A percentile compares a stretch with the other conserved stretches of the same genome.
Conservation (phyloP, 208 protist species). For the Leptomonas seymouri region DNA sequence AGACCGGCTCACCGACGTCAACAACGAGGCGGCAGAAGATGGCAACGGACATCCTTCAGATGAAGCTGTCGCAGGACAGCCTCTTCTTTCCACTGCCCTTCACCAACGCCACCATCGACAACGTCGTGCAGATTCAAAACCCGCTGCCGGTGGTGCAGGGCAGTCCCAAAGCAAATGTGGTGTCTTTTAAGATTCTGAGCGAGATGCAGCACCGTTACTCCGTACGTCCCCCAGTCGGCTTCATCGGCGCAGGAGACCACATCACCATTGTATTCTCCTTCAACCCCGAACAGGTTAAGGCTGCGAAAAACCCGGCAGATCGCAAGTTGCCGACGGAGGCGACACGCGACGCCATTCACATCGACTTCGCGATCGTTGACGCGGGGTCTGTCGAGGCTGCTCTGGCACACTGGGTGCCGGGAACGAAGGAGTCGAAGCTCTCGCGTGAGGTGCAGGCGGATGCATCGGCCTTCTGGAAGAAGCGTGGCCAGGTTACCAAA, state of each 20-base stretch:
- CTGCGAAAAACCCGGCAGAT: conserved; percentile 33
- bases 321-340: conserved; percentile 52
- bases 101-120: conserved; percentile 74
- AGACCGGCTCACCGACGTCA: neutral
- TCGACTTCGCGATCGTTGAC: conserved; percentile 79
- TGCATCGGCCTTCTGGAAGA: conserved; percentile 68
- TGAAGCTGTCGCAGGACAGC: conserved; percentile 70
- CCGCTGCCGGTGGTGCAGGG: conserved; percentile 36
- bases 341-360: conserved; percentile 69
- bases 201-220: conserved; percentile 71
- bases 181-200: conserved; percentile 81
- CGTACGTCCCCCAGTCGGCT: conserved; percentile 59
- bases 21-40: conserved; percentile 15
- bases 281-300: conserved; percentile 58
- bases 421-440: conserved; percentile 19
- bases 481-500: conserved; percentile 40
- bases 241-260: conserved; percentile 61
- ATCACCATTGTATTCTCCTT: conserved; percentile 64
- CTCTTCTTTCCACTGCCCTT: conserved; percentile 85
- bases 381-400: conserved; percentile 1
- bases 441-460: conserved; percentile 30
- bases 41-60: conserved; percentile 24
- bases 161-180: conserved; percentile 52
- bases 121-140: conserved; percentile 77
- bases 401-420: conserved; percentile 17